Evolutionary conservation across 352 stramenopile species (phyloP).

Genomic region (Globisporangium lucens): DNA sequence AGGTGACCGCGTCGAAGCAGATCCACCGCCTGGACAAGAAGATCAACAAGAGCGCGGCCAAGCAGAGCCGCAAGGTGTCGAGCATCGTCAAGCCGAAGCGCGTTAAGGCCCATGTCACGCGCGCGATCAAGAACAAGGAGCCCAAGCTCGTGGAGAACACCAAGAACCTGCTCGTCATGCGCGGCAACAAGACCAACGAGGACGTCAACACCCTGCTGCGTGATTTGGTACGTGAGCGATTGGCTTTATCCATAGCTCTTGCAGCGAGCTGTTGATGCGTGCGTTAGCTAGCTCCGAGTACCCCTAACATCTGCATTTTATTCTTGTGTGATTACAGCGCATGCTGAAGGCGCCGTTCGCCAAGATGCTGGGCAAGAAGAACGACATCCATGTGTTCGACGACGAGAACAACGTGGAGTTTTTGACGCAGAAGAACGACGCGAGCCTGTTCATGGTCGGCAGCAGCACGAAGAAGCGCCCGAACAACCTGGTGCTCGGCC

Average conservation of each 20-base stretch:
- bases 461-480: conserved; percentile 99
- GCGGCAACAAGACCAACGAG: conserved; percentile 89
- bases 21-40: conserved; percentile 61
- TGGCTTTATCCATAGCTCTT: no score
- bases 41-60: conserved; percentile 59
- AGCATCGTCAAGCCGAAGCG: conserved; percentile 75
- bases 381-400: conserved; percentile 94
- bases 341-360: conserved; percentile 85
- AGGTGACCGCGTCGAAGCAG: conserved; percentile 67
- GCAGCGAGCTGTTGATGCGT: no score
- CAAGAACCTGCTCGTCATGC: conserved; percentile 87
- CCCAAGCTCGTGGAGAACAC: conserved; percentile 92
- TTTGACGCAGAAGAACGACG: conserved; percentile 97
- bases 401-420: conserved; percentile 93
- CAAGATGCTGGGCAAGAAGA: conserved; percentile 92
- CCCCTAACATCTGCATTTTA: no score
- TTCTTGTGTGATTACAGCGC: conserved; percentile 31
- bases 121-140: conserved; percentile 86
- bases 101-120: conserved; percentile 75
- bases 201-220: conserved; percentile 77
- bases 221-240: conserved; percentile 48
- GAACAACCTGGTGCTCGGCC: conserved; percentile 97
- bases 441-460: conserved; percentile 94
- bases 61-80: conserved; percentile 71
- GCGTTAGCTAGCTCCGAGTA: no score